phyloP scores from a whole-genome alignment of 192 early-diverging fungal genomes.

The Dimargaris cristalligena region DNA sequence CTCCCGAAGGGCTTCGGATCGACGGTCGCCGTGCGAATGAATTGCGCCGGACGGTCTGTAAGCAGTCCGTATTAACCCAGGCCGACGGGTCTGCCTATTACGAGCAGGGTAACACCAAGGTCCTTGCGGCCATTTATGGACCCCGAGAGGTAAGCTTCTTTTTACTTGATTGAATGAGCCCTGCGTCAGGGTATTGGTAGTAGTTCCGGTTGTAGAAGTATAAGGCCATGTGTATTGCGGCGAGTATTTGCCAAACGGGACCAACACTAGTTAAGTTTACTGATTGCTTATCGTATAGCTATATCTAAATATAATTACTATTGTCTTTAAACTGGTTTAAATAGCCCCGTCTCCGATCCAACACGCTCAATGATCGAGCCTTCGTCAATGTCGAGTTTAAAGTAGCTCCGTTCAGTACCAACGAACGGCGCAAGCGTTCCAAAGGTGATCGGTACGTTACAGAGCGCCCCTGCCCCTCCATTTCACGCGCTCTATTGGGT shows the following conservation, averaged over 20 bases:
- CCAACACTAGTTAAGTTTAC: background rate
- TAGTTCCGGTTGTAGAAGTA: background rate
- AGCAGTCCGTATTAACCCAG: slow-evolving; percentile 56
- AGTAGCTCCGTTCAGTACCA: slow-evolving; percentile 79
- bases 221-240: background rate
- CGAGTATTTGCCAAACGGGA: background rate
- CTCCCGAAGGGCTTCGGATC: slow-evolving; percentile 47
- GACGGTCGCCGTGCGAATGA: slow-evolving; percentile 86
- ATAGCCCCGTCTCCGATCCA: slow-evolving; percentile 36
- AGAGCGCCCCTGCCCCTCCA: background rate
- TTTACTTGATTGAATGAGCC: too few relatives aligned
- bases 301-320: slow-evolving; percentile 3
- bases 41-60: slow-evolving; percentile 64
- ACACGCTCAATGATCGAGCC: slow-evolving; percentile 49
- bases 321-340: background rate
- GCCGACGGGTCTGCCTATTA: slow-evolving; percentile 91
- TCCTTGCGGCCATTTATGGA: slow-evolving; percentile 79
- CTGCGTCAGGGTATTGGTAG: too few relatives aligned
- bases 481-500: background rate
- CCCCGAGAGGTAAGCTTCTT: slow-evolving; percentile 74
- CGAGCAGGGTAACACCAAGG: slow-evolving; percentile 93
- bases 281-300: background rate
- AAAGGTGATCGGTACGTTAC: slow-evolving; percentile 61
- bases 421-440: slow-evolving; percentile 66
- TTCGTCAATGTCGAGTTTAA: slow-evolving; percentile 80